phyloP scores from a whole-genome alignment of 192 early-diverging fungal species.

The Jimgerdemannia lactiflua region DNA sequence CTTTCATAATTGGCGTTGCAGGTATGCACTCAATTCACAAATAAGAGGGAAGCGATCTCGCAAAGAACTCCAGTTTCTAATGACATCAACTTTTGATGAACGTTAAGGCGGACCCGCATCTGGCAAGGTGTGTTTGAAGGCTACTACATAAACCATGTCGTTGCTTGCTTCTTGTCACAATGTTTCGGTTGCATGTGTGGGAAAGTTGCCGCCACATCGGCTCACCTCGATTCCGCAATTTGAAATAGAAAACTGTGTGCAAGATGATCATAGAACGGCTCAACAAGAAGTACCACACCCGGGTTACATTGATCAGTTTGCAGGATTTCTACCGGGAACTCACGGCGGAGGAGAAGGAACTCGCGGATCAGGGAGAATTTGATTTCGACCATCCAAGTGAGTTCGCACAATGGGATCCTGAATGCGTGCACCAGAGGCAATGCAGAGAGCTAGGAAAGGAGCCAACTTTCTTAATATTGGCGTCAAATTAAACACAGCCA shows the following conservation, averaged over 20 bases:
- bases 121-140: no score
- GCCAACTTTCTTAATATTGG: neutral
- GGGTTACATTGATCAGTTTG: constrained; percentile 55
- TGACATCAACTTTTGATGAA: no score
- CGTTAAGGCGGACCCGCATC: no score
- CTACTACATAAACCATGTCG: no score
- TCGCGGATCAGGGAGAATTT: constrained; percentile 46
- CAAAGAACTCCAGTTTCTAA: no score
- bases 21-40: no score
- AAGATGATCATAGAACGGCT: constrained; percentile 31
- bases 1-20: no score
- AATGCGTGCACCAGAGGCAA: no score
- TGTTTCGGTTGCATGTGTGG: neutral
- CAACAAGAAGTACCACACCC: constrained; percentile 23
- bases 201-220: neutral
- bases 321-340: constrained; percentile 68
- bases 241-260: constrained; percentile 35
- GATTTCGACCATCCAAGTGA: constrained; percentile 68
- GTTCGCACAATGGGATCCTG: neutral
- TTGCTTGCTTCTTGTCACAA: no score
- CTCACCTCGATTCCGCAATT: no score
- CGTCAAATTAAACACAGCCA: neutral
- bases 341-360: constrained; percentile 44
- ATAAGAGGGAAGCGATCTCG: no score
- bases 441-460: no score